Evolutionary conservation across 257 asterid genomes (phyloP).

Genomic region (Scutellaria galericulata): DNA sequence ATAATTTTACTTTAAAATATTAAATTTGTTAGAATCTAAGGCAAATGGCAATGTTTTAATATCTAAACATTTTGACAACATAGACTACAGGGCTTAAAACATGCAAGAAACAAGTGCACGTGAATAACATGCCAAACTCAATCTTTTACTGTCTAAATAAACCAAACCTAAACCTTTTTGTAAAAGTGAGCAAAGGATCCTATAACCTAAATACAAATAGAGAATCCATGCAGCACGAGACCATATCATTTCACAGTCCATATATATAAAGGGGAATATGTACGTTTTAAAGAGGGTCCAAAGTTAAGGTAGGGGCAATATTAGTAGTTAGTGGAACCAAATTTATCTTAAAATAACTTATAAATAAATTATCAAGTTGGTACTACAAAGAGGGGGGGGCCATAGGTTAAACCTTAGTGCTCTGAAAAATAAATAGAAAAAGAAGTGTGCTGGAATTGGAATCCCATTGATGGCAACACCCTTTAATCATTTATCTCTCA

Average conservation of each 20-base stretch:
- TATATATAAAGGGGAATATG: conserved; percentile 23
- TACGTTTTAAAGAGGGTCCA: conserved; percentile 25
- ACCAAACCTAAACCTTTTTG: conserved; percentile 21
- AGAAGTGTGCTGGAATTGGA: conserved; percentile 48
- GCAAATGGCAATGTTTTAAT: too few relatives aligned
- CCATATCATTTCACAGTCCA: conserved; percentile 2
- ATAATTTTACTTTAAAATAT: too few relatives aligned
- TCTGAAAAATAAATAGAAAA: conserved; percentile 32
- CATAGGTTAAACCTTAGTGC: conserved; percentile 39
- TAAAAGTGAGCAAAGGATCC: conserved; percentile 16
- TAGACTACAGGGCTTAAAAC: too few relatives aligned
- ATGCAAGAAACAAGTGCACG: not conserved
- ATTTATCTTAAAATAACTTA: conserved; percentile 20
- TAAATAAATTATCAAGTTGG: conserved; percentile 34
- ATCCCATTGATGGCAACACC: conserved; percentile 50
- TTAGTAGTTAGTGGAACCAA: conserved; percentile 23
- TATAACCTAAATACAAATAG: not conserved
- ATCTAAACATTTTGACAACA: not conserved
- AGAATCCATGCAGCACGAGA: conserved; percentile 40
- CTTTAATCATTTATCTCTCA: conserved; percentile 59
- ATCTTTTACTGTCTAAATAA: conserved; percentile 24
- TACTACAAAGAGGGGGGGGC: conserved; percentile 39
- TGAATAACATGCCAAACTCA: not conserved
- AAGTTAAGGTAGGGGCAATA: conserved; percentile 5
- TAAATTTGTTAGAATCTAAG: too few relatives aligned